Percentiles rank a stretch among this genome's conserved stretches.
phyloP scores from a whole-genome alignment of 495 filamentous ascomycete species.

The Podospora conica region DNA sequence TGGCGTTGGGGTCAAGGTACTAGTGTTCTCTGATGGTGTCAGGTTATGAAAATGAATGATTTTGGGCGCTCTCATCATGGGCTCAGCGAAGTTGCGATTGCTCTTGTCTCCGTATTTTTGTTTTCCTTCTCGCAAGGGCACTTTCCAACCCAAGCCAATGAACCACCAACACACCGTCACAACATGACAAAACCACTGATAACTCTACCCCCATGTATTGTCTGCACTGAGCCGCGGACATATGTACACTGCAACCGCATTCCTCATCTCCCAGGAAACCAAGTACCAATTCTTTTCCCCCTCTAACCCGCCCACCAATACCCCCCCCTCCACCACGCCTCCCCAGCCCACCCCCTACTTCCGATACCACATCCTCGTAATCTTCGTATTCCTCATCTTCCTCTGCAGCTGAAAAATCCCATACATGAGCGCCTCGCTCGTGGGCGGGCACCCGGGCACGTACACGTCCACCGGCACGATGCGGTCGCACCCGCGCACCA shows the following conservation, averaged over 20 bases:
- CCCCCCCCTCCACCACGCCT: neutral
- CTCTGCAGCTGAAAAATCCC: slow-evolving; percentile 81
- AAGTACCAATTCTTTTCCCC: neutral
- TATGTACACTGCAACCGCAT: slow-evolving; percentile 19
- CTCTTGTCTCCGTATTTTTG: neutral
- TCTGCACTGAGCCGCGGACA: neutral
- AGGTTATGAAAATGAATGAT: neutral
- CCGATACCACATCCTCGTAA: slow-evolving; percentile 56
- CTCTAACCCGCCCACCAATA: neutral
- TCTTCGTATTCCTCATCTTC: slow-evolving; percentile 78
- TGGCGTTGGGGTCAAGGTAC: neutral
- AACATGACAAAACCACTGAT: neutral
- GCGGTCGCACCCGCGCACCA: slow-evolving; percentile 79
- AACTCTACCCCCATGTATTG: slow-evolving; percentile 1
- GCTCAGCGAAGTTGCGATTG: neutral
- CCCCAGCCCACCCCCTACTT: slow-evolving; percentile 25
- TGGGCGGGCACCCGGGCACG: slow-evolving; percentile 88
- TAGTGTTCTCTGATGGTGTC: neutral
- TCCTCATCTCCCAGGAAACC: neutral
- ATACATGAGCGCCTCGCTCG: slow-evolving; percentile 81
- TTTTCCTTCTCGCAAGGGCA: neutral
- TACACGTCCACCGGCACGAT: slow-evolving; percentile 92
- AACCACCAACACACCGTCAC: neutral
- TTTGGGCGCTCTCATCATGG: neutral
- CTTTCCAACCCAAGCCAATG: neutral